phyloP scores from a whole-genome alignment of 208 protist species.

The Leishmania amazonensis region DNA sequence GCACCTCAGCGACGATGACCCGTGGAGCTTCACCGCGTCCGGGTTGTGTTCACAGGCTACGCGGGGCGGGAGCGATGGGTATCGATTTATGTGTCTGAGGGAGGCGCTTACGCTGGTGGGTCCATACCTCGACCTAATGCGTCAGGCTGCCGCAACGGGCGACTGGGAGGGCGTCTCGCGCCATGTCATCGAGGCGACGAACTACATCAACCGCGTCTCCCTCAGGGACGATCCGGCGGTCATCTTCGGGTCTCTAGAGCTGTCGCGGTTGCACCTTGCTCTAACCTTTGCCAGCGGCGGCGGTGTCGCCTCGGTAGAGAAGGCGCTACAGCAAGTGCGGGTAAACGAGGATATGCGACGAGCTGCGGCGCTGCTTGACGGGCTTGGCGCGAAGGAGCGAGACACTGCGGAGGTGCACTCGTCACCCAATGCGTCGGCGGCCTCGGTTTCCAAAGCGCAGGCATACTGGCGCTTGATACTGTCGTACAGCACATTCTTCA shows the following conservation, averaged over 20 bases:
- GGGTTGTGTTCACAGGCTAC: background rate
- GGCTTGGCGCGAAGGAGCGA: conserved; percentile 7
- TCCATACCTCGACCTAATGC: conserved; percentile 30
- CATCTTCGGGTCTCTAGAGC: conserved; percentile 32
- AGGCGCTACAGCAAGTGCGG: background rate
- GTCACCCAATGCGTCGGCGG: background rate
- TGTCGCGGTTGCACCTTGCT: conserved; percentile 25
- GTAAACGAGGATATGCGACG: conserved; percentile 9
- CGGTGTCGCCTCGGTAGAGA: conserved; percentile 12
- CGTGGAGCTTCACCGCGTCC: conserved; percentile 18
- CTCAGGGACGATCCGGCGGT: background rate
- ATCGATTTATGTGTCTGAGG: conserved; percentile 16
- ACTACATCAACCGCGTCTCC: background rate
- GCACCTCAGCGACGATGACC: conserved; percentile 13
- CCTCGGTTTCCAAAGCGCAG: conserved; percentile 6
- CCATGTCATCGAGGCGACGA: background rate
- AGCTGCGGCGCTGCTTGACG: conserved; percentile 18
- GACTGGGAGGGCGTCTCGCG: conserved; percentile 11
- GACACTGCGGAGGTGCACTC: conserved; percentile 10
- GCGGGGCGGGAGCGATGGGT: background rate
- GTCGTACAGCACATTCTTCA: conserved; percentile 47
- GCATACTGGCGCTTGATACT: conserved; percentile 23
- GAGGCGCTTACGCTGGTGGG: conserved; percentile 17
- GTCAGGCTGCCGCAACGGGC: conserved; percentile 20
- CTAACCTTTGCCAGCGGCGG: conserved; percentile 15